A percentile compares a stretch with the other conserved stretches of the same genome.
These are phyloP conservation scores for Sporormia fimetaria DNA, from an alignment of 495 filamentous ascomycete genomes.

Conservation along the genomic window DNA sequence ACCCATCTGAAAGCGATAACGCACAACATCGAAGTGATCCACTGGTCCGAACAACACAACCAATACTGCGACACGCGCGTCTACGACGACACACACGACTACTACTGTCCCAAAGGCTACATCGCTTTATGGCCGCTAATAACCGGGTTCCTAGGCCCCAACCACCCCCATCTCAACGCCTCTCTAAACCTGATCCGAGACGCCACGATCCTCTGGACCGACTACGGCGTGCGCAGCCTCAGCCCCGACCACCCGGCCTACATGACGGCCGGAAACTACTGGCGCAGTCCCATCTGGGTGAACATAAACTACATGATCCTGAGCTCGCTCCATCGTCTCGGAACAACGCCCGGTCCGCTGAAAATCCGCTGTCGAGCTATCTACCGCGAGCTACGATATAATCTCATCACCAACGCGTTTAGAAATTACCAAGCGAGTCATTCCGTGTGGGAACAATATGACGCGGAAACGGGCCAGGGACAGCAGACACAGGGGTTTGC, in stretches of 20 bases:
- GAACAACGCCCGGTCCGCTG: constrained; percentile 52
- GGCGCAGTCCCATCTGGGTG: constrained; percentile 91
- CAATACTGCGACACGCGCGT: constrained; percentile 92
- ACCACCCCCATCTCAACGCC: constrained; percentile 58
- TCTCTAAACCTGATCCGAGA: constrained; percentile 68
- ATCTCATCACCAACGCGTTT: constrained; percentile 81
- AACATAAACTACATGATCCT: constrained; percentile 92
- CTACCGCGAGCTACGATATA: constrained; percentile 64
- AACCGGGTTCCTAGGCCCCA: constrained; percentile 60
- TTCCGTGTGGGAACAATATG: constrained; percentile 98
- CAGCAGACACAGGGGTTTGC: constrained; percentile 98
- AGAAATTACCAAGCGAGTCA: constrained; percentile 75
- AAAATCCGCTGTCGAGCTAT: constrained; percentile 55
- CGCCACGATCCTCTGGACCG: constrained; percentile 75
- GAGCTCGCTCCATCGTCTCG: constrained; percentile 55
- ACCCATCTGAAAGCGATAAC: constrained; percentile 65
- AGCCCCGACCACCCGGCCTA: constrained; percentile 73
- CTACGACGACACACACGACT: constrained; percentile 74
- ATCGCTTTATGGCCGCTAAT: constrained; percentile 89
- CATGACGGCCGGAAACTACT: constrained; percentile 88
- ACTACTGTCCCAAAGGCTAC: constrained; percentile 93
- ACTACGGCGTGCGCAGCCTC: constrained; percentile 73
- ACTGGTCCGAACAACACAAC: constrained; percentile 70
- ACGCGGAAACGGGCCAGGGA: constrained; percentile 76
- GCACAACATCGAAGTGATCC: constrained; percentile 82